phyloP scores from a whole-genome alignment of 2,329 filamentous ascomycete genomes.

The Epichloe uncinata region DNA sequence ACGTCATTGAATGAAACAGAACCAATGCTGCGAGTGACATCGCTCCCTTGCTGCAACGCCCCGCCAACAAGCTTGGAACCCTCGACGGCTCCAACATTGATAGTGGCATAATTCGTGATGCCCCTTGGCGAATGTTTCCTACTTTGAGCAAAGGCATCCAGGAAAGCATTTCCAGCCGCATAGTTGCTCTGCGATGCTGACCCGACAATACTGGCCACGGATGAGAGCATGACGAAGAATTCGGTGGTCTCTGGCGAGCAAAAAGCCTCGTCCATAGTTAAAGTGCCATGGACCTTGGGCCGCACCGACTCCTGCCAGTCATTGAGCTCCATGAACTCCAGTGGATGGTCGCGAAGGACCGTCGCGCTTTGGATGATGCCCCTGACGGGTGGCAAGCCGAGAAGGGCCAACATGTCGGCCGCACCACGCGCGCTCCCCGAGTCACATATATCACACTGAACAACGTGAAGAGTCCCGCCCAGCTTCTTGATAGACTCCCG shows the following conservation, averaged over 20 bases:
- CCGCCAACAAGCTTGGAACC: conserved; percentile 12
- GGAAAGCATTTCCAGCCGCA: conserved; percentile 33
- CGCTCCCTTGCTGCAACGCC: neutral
- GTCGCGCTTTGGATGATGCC: conserved; percentile 32
- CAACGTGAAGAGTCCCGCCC: neutral
- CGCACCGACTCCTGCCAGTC: conserved; percentile 34
- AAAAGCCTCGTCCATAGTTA: conserved; percentile 38
- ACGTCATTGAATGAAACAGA: conserved; percentile 12
- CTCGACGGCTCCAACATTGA: conserved; percentile 9
- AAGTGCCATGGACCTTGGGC: conserved; percentile 38
- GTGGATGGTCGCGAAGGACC: conserved; percentile 25
- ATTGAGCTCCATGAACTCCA: conserved; percentile 37
- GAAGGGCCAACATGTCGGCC: conserved; percentile 5
- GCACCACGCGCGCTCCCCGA: conserved; percentile 14
- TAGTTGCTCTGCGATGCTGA: conserved; percentile 40
- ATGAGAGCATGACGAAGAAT: conserved; percentile 41
- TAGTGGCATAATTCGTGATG: neutral
- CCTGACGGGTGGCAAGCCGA: conserved; percentile 22
- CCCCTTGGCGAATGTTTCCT: conserved; percentile 15
- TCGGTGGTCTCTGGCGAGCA: conserved; percentile 23
- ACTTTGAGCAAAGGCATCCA: conserved; percentile 18
- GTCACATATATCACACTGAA: conserved; percentile 32
- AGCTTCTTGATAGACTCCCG: conserved; percentile 9
- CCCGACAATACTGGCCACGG: conserved; percentile 35
- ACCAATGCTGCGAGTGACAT: conserved; percentile 16